phyloP scores from a whole-genome alignment of 2,329 filamentous ascomycete species.

The Cadophora gregata region DNA sequence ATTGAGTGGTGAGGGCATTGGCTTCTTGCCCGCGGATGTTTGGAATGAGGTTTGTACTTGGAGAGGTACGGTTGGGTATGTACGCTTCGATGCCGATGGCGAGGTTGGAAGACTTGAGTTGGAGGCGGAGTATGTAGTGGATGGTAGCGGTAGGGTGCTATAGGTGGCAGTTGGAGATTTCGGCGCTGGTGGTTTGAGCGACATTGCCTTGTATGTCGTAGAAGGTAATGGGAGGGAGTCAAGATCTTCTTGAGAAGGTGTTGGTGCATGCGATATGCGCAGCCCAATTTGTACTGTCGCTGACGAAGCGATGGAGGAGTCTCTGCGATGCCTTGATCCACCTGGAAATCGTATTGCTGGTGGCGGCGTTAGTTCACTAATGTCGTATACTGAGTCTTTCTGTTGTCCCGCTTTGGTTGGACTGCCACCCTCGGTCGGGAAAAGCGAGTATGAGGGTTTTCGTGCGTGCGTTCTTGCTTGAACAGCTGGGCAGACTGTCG shows the following conservation, averaged over 20 bases:
- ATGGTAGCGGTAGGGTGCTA: slow-evolving; percentile 18
- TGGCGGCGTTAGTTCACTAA: slow-evolving; percentile 39
- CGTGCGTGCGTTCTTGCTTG: slow-evolving; percentile 29
- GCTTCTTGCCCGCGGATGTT: slow-evolving; percentile 14
- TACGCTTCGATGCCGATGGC: slow-evolving; percentile 4
- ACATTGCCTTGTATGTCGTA: slow-evolving; percentile 46
- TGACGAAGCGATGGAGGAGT: slow-evolving; percentile 67
- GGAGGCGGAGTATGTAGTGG: slow-evolving; percentile 26
- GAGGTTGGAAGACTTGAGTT: slow-evolving; percentile 19
- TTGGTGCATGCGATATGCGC: slow-evolving; percentile 61
- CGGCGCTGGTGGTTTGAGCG: slow-evolving; percentile 12
- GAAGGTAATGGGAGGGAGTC: slow-evolving; percentile 36
- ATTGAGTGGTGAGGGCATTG: slow-evolving; percentile 16
- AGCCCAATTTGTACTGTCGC: slow-evolving; percentile 76
- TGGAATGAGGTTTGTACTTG: slow-evolving; percentile 24
- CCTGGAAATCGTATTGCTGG: slow-evolving; percentile 32
- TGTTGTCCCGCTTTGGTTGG: slow-evolving; percentile 24
- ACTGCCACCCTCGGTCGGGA: slow-evolving; percentile 34
- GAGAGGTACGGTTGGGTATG: slow-evolving; percentile 20
- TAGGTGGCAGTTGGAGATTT: slow-evolving; percentile 22
- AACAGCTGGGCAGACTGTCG: slow-evolving; percentile 1
- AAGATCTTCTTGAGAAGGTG: slow-evolving; percentile 29
- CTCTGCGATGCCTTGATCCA: slow-evolving; percentile 48
- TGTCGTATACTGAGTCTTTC: slow-evolving; percentile 42
- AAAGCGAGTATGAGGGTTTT: slow-evolving; percentile 42